phyloP scores from a whole-genome alignment of 345 rosid genomes.

The Arabidopsis suecica region DNA sequence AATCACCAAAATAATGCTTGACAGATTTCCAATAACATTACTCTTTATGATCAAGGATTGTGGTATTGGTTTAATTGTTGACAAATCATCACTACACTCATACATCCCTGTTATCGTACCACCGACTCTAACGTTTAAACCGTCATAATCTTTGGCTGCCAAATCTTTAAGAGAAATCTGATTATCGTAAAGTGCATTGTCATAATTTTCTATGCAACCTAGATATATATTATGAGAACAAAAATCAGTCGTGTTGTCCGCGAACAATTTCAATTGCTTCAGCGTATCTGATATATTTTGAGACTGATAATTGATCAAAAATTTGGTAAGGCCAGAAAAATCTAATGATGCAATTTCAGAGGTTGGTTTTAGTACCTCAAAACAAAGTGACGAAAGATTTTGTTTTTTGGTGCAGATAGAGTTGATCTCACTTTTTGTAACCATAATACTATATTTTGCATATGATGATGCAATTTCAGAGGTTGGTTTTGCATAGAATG shows the following conservation, averaged over 20 bases:
- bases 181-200: too few species aligned
- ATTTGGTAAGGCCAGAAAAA: background rate
- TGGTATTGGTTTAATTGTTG: too few species aligned
- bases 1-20: too few species aligned
- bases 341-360: background rate
- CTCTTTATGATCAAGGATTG: too few species aligned
- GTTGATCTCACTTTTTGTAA: background rate
- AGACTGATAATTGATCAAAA: background rate
- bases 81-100: too few species aligned
- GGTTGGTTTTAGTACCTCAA: background rate
- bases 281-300: background rate
- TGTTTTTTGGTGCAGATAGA: background rate
- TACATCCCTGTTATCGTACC: too few species aligned
- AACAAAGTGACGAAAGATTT: background rate
- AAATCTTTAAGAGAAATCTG: background rate
- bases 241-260: too few species aligned
- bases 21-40: too few species aligned
- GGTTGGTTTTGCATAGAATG: too few species aligned
- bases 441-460: slow-evolving; percentile 5
- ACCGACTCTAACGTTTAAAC: background rate
- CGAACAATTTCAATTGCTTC: background rate
- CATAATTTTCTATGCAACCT: background rate
- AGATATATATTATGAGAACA: background rate
- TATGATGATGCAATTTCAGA: background rate
- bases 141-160: background rate